These are phyloP conservation scores for Pseudogymnoascus sp. DNA, from an alignment of 2,329 filamentous ascomycete genomes.

Conservation along the genomic window DNA sequence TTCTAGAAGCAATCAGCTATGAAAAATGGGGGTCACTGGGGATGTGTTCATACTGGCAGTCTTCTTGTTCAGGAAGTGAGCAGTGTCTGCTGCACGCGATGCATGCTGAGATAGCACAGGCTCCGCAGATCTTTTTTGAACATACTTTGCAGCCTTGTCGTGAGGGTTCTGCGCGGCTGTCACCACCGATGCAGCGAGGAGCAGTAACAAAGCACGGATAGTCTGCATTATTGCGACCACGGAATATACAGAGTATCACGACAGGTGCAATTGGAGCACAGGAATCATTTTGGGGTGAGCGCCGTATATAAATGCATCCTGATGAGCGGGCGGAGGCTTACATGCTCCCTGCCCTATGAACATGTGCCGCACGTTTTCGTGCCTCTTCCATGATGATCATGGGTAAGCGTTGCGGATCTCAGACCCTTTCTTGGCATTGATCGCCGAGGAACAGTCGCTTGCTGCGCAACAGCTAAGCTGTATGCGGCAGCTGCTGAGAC, in stretches of 20 bases:
- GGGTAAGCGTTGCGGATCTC: neutral
- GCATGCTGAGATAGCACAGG: conserved; percentile 13
- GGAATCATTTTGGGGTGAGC: neutral
- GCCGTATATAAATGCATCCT: neutral
- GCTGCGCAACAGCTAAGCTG: neutral
- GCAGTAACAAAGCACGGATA: conserved; percentile 6
- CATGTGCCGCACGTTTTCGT: neutral
- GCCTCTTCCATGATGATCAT: neutral
- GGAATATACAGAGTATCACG: neutral
- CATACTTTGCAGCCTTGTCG: conserved; percentile 15
- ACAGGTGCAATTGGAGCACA: neutral
- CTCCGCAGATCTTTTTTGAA: conserved; percentile 12
- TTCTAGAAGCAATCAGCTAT: conserved; percentile 14
- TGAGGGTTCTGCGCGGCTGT: conserved; percentile 28
- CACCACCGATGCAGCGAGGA: conserved; percentile 22
- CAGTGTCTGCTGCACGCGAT: conserved; percentile 13
- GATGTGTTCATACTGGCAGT: conserved; percentile 14
- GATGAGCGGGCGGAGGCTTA: neutral
- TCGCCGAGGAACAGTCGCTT: neutral
- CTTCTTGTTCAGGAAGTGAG: conserved; percentile 17
- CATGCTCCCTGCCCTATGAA: neutral
- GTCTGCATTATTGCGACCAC: neutral
- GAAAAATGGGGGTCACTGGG: neutral
- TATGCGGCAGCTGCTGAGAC: conserved; percentile 1
- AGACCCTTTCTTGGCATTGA: neutral